Evolutionary conservation across 495 filamentous ascomycete species (phyloP).

Genomic region (Extremus antarcticus): DNA sequence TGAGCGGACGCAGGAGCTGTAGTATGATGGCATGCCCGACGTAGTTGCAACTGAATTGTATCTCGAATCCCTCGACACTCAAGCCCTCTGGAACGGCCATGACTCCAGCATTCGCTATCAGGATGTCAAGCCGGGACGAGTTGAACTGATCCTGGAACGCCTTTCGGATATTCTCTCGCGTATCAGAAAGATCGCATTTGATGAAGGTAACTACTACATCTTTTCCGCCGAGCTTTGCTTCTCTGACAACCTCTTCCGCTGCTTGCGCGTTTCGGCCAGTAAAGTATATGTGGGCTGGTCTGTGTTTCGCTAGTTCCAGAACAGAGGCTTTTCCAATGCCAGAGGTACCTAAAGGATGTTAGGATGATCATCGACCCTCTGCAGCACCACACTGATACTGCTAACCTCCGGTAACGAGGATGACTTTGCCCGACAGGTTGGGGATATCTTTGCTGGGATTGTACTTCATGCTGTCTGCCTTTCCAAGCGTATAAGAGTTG

Average conservation of each 20-base stretch:
- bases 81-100: conserved; percentile 41
- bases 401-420: conserved; percentile 22
- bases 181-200: conserved; percentile 38
- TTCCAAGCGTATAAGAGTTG: neutral
- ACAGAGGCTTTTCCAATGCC: conserved; percentile 59
- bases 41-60: conserved; percentile 62
- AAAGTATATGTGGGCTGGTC: conserved; percentile 52
- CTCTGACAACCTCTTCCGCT: conserved; percentile 39
- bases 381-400: neutral
- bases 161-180: conserved; percentile 38
- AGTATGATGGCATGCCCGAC: conserved; percentile 57
- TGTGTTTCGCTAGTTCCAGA: conserved; percentile 48
- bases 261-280: conserved; percentile 46
- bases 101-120: conserved; percentile 63
- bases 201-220: conserved; percentile 40
- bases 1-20: conserved; percentile 46
- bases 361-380: neutral
- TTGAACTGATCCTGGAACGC: conserved; percentile 27
- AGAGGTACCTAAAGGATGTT: conserved; percentile 38
- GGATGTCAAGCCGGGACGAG: conserved; percentile 33
- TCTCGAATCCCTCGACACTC: conserved; percentile 56
- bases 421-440: conserved; percentile 20
- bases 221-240: no score
- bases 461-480: conserved; percentile 10
- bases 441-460: conserved; percentile 25